phyloP scores from a whole-genome alignment of 1,284 basidiomycete genomes.

The Apiotrichum brassicae region DNA sequence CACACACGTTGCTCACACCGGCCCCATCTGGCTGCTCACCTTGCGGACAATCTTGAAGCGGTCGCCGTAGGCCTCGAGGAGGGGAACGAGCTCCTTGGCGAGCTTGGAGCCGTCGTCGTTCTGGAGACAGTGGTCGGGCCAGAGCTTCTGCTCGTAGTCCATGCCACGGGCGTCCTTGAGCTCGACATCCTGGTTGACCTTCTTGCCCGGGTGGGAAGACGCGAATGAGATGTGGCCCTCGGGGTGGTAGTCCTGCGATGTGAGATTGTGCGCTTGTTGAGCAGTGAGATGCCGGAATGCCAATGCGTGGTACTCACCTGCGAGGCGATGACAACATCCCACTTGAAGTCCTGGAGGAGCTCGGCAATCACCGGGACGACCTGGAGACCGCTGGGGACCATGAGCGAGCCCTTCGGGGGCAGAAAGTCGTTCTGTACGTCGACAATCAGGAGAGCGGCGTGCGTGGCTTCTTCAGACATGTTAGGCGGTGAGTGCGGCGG shows the following conservation, averaged over 20 bases:
- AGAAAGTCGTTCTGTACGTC: constrained; percentile 63
- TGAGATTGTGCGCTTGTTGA: neutral
- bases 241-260: constrained; percentile 53
- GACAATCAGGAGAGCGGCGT: constrained; percentile 52
- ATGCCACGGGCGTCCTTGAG: constrained; percentile 39
- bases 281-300: no score
- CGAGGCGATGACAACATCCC: constrained; percentile 52
- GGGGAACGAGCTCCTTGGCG: constrained; percentile 19
- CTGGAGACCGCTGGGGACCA: constrained; percentile 50
- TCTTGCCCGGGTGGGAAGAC: constrained; percentile 49
- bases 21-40: constrained; percentile 21
- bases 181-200: constrained; percentile 48
- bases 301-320: no score
- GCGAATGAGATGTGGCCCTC: constrained; percentile 59
- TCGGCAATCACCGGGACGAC: constrained; percentile 51
- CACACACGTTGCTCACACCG: no score
- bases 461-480: neutral
- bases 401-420: constrained; percentile 56
- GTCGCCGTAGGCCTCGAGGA: constrained; percentile 20
- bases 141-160: constrained; percentile 46
- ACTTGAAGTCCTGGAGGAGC: constrained; percentile 50
- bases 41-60: constrained; percentile 32
- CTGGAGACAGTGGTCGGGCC: constrained; percentile 55
- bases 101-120: constrained; percentile 37
- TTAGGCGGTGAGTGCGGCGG: neutral